phyloP scores from a whole-genome alignment of 2,329 filamentous ascomycete genomes.

The Helminthosporium solani region DNA sequence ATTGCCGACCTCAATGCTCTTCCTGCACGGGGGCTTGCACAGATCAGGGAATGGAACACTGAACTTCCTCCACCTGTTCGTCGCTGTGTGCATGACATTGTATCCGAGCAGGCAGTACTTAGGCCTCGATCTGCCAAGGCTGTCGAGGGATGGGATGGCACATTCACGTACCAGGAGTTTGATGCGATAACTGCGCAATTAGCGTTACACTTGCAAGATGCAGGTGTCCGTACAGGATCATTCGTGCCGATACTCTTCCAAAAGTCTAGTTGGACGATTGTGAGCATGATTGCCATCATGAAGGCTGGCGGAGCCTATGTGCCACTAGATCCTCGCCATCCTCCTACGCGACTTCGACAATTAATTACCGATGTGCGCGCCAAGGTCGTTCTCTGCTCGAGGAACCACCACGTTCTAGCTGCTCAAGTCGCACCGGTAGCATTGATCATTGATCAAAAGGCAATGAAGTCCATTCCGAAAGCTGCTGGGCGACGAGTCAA shows the following conservation, averaged over 20 bases:
- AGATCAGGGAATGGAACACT: slow-evolving; percentile 33
- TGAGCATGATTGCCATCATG: slow-evolving; percentile 40
- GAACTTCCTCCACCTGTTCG: slow-evolving; percentile 26
- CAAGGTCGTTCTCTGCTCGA: slow-evolving; percentile 31
- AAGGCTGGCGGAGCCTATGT: slow-evolving; percentile 43
- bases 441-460: slow-evolving; percentile 41
- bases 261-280: slow-evolving; percentile 34
- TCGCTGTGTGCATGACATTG: slow-evolving; percentile 31
- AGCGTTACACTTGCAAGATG: slow-evolving; percentile 24
- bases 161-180: slow-evolving; percentile 36
- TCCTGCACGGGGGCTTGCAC: slow-evolving; percentile 21
- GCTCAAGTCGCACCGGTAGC: slow-evolving; percentile 25
- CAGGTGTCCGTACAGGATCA: slow-evolving; percentile 29
- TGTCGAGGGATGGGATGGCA: slow-evolving; percentile 33
- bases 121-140: slow-evolving; percentile 32
- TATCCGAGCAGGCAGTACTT: slow-evolving; percentile 31
- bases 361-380: slow-evolving; percentile 36
- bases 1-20: slow-evolving; percentile 28
- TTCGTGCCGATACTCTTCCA: slow-evolving; percentile 42
- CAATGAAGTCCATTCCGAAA: slow-evolving; percentile 39
- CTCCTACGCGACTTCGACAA: slow-evolving; percentile 36
- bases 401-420: slow-evolving; percentile 19
- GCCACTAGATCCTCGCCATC: slow-evolving; percentile 42
- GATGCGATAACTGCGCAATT: slow-evolving; percentile 31
- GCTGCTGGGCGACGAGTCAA: slow-evolving; percentile 41